Conservation (phyloP, 139 green algal genomes). For the Ettlia oleoabundans region DNA sequence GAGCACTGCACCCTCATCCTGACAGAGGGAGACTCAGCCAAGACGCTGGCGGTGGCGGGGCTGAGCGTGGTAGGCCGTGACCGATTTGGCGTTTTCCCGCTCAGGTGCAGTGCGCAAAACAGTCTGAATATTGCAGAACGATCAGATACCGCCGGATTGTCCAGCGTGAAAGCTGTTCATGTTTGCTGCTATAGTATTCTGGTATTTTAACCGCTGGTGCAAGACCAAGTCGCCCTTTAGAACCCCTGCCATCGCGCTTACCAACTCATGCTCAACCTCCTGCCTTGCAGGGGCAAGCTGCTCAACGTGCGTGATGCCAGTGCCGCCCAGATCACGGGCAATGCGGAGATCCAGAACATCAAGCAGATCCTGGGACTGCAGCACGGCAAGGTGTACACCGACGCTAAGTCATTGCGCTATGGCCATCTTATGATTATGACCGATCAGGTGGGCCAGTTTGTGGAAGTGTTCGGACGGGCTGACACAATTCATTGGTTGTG, state of each 20-base stretch:
- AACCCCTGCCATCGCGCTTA: too few relatives aligned
- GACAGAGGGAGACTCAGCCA: constrained; percentile 98
- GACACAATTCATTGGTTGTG: too few relatives aligned
- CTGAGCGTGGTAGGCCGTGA: constrained; percentile 96
- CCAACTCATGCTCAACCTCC: not conserved
- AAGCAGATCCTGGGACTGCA: constrained; percentile 99
- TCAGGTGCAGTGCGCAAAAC: constrained; percentile 61
- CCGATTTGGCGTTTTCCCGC: constrained; percentile 97
- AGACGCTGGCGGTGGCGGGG: constrained; percentile 94
- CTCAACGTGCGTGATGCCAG: constrained; percentile 98
- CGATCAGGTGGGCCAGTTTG: constrained; percentile 73
- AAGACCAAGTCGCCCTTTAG: too few relatives aligned
- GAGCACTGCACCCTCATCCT: constrained; percentile 99
- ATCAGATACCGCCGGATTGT: too few relatives aligned
- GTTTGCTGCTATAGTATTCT: too few relatives aligned
- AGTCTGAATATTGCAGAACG: too few relatives aligned
- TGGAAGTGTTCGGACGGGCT: not conserved
- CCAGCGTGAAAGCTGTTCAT: too few relatives aligned
- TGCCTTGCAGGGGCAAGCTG: constrained; percentile 89
- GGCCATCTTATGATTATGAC: constrained; percentile 99
- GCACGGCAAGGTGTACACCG: constrained; percentile 82
- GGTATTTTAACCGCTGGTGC: too few relatives aligned
- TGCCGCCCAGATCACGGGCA: constrained; percentile 89
- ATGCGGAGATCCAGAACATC: constrained; percentile 97
- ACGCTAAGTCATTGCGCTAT: constrained; percentile 94